These are phyloP conservation scores for Davidsoniella neocaledoniae DNA, from an alignment of 2,329 filamentous ascomycete genomes.

Conservation along the genomic window DNA sequence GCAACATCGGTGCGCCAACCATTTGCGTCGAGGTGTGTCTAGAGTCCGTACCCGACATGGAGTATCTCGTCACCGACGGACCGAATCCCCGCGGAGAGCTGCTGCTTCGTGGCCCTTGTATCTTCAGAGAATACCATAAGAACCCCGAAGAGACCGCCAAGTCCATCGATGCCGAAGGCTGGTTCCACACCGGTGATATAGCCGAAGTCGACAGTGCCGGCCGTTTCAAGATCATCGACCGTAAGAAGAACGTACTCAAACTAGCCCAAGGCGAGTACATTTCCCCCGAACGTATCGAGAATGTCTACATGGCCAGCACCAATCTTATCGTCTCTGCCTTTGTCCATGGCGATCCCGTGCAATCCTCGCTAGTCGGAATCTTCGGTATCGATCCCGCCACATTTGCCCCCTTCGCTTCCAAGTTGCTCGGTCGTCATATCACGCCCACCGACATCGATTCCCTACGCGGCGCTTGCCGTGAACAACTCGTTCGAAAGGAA, in stretches of 20 bases:
- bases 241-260: slow-evolving; percentile 98
- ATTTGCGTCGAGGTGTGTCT: slow-evolving; percentile 60
- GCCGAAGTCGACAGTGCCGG: slow-evolving; percentile 69
- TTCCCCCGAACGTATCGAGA: slow-evolving; percentile 92
- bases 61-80: slow-evolving; percentile 76
- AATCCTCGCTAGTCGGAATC: slow-evolving; percentile 68
- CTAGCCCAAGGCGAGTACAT: slow-evolving; percentile 96
- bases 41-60: slow-evolving; percentile 80
- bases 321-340: slow-evolving; percentile 65
- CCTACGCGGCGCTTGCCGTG: slow-evolving; percentile 47
- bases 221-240: slow-evolving; percentile 84
- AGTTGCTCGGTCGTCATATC: slow-evolving; percentile 54
- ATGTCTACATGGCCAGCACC: slow-evolving; percentile 72
- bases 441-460: slow-evolving; percentile 45
- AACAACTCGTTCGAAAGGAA: slow-evolving; percentile 55
- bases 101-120: slow-evolving; percentile 59
- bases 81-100: slow-evolving; percentile 83
- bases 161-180: slow-evolving; percentile 70
- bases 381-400: slow-evolving; percentile 74
- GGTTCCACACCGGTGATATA: slow-evolving; percentile 95
- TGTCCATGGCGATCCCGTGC: slow-evolving; percentile 75
- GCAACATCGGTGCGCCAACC: slow-evolving; percentile 65
- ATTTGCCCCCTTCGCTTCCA: slow-evolving; percentile 68
- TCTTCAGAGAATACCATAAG: slow-evolving; percentile 81
- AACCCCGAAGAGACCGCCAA: slow-evolving; percentile 77